These are phyloP conservation scores for Panicum miliaceum DNA, from an alignment of 176 grass and related monocot species.

Conservation along the genomic window DNA sequence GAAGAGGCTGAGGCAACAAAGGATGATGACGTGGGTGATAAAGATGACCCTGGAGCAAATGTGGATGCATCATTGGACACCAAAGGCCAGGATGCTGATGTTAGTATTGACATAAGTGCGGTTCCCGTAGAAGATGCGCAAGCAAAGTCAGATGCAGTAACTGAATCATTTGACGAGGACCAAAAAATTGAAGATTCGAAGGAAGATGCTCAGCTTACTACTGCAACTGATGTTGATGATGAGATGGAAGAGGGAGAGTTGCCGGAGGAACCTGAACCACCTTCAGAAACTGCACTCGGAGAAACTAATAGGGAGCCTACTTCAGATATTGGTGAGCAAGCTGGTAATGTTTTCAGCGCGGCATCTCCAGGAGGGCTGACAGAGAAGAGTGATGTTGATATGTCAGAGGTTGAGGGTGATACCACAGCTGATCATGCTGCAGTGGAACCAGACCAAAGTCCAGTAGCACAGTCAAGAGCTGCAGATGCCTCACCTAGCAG, in stretches of 20 bases:
- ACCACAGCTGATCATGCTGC: slow-evolving; percentile 43
- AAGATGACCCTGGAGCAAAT: slow-evolving; percentile 62
- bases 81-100: slow-evolving; percentile 60
- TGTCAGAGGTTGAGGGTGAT: slow-evolving; percentile 56
- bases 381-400: slow-evolving; percentile 53
- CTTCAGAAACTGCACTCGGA: slow-evolving; percentile 44
- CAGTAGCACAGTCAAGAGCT: slow-evolving; percentile 42
- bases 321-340: slow-evolving; percentile 49
- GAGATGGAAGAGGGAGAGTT: slow-evolving; percentile 89
- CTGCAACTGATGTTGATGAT: slow-evolving; percentile 64
- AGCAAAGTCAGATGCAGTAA: slow-evolving; percentile 42
- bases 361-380: slow-evolving; percentile 42
- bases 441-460: slow-evolving; percentile 53
- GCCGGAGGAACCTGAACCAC: slow-evolving; percentile 71
- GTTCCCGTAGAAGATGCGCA: slow-evolving; percentile 44
- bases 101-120: slow-evolving; percentile 48
- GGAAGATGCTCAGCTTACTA: slow-evolving; percentile 57
- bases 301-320: slow-evolving; percentile 45
- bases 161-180: slow-evolving; percentile 53
- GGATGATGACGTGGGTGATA: slow-evolving; percentile 62
- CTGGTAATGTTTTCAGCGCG: slow-evolving; percentile 36
- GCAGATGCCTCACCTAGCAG: slow-evolving; percentile 55
- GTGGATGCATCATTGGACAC: slow-evolving; percentile 41
- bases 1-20: slow-evolving; percentile 55
- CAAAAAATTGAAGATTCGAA: slow-evolving; percentile 52